phyloP scores from a whole-genome alignment of 495 filamentous ascomycete species.

The Daldinia decipiens region DNA sequence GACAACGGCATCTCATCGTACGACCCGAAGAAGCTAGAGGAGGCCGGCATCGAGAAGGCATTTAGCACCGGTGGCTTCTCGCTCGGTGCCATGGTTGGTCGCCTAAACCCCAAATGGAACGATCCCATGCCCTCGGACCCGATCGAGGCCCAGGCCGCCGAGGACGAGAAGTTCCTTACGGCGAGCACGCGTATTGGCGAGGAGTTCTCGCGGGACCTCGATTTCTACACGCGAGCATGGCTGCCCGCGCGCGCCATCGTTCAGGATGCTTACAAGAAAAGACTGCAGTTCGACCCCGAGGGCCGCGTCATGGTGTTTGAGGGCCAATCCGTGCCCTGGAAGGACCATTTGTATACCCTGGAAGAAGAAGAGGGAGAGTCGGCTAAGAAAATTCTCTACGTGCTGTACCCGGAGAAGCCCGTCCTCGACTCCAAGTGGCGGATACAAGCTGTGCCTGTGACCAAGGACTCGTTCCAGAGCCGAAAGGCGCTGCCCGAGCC shows the following conservation, averaged over 20 bases:
- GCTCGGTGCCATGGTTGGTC: conserved; percentile 81
- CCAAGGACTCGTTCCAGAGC: conserved; percentile 85
- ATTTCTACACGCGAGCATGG: conserved; percentile 79
- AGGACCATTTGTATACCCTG: conserved; percentile 91
- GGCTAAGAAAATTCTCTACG: conserved; percentile 74
- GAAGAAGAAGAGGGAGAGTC: conserved; percentile 69
- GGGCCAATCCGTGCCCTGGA: conserved; percentile 84
- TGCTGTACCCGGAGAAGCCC: conserved; percentile 88
- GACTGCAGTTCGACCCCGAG: conserved; percentile 71
- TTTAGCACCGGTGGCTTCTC: conserved; percentile 85
- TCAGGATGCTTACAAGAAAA: conserved; percentile 70
- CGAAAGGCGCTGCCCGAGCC: conserved; percentile 87
- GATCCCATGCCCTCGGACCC: conserved; percentile 58
- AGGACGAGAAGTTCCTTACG: conserved; percentile 80
- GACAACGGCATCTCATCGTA: conserved; percentile 93
- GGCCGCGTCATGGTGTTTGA: conserved; percentile 85
- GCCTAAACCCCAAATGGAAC: conserved; percentile 81
- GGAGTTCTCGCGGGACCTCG: conserved; percentile 80
- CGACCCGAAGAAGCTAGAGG: conserved; percentile 69
- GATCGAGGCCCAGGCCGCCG: conserved; percentile 71
- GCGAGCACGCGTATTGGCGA: conserved; percentile 86
- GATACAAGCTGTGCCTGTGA: conserved; percentile 84
- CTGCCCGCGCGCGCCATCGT: conserved; percentile 86
- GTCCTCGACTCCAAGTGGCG: conserved; percentile 83
- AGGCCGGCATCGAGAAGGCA: conserved; percentile 75